Evolutionary conservation across 768 basidiomycete species (phyloP).

Genomic region (Phaeolepiota aurea): DNA sequence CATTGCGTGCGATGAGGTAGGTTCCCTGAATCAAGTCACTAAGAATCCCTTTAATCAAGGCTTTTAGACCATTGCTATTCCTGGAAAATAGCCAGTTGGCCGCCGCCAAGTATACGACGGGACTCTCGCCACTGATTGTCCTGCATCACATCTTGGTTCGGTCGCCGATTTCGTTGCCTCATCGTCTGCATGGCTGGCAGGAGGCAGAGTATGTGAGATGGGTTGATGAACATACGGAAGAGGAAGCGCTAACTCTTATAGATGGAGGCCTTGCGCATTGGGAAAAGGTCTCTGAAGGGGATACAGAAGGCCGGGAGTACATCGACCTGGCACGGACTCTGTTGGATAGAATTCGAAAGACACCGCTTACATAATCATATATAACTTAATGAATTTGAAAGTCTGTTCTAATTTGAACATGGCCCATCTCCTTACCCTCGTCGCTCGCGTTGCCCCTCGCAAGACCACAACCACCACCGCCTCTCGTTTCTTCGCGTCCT

Average conservation of each 20-base stretch:
- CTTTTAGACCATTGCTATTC: conserved; percentile 75
- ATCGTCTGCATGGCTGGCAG: conserved; percentile 87
- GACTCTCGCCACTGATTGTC: conserved; percentile 81
- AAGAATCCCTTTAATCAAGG: not conserved
- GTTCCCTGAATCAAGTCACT: conserved; percentile 12
- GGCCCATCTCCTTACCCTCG: conserved; percentile 20
- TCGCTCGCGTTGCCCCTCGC: conserved; percentile 20
- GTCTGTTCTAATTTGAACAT: too few species aligned
- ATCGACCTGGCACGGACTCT: conserved; percentile 62
- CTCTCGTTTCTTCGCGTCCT: conserved; percentile 23
- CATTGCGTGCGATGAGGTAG: conserved; percentile 80
- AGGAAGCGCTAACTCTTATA: conserved; percentile 73
- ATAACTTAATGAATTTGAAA: not conserved
- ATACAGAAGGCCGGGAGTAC: conserved; percentile 54
- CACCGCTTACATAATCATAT: not conserved
- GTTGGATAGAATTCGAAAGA: conserved; percentile 36
- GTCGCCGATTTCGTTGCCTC: conserved; percentile 79
- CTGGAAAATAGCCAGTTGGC: conserved; percentile 70
- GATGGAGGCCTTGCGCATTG: conserved; percentile 72
- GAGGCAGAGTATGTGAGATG: conserved; percentile 95
- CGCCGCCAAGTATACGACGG: conserved; percentile 55
- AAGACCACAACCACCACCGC: conserved; percentile 3
- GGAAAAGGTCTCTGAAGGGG: conserved; percentile 63
- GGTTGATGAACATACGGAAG: conserved; percentile 84
- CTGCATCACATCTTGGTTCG: conserved; percentile 90